Conservation (phyloP, 163 green algal genomes). For the Scenedesmus sp. region DNA sequence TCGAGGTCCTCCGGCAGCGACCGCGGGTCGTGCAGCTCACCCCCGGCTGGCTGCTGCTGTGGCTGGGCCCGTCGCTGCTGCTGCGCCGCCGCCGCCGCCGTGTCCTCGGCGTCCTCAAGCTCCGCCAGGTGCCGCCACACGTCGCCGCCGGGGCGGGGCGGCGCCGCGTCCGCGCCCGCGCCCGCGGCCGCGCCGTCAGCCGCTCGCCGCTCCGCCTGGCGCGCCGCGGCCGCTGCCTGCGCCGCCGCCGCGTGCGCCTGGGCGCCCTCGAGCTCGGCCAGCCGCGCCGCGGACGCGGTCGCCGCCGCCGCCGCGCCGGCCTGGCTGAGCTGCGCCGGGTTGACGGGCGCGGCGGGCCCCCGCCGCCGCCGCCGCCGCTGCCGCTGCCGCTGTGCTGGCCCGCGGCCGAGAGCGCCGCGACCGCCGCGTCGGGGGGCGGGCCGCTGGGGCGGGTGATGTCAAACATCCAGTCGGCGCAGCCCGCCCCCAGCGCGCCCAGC, state of each 20-base stretch:
- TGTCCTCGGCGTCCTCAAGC: constrained; percentile 21
- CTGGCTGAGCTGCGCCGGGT: constrained; percentile 32
- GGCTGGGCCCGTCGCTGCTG: constrained; percentile 29
- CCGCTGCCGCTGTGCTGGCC: constrained; percentile 6
- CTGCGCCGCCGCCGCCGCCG: neutral
- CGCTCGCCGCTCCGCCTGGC: constrained; percentile 8
- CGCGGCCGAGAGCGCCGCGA: no score
- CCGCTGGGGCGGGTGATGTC: neutral
- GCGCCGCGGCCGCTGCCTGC: neutral
- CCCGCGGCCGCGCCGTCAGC: neutral
- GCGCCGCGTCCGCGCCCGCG: no score
- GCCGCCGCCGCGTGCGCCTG: neutral
- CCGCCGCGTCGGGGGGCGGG: no score
- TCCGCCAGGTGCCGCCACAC: constrained; percentile 28
- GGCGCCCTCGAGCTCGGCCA: neutral
- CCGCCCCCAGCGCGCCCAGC: neutral
- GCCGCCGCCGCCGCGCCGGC: neutral
- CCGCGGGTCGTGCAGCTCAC: neutral
- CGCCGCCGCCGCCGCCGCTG: neutral
- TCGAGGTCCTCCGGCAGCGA: constrained; percentile 33
- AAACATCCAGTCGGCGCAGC: constrained; percentile 54
- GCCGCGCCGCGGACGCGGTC: constrained; percentile 1
- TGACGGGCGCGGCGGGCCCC: constrained; percentile 14
- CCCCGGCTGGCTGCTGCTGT: constrained; percentile 30
- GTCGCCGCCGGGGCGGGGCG: no score